Percentiles rank a stretch among this genome's conserved stretches.
Conservation (phyloP, 2,329 filamentous ascomycete species). For the Trichophyton simii region DNA sequence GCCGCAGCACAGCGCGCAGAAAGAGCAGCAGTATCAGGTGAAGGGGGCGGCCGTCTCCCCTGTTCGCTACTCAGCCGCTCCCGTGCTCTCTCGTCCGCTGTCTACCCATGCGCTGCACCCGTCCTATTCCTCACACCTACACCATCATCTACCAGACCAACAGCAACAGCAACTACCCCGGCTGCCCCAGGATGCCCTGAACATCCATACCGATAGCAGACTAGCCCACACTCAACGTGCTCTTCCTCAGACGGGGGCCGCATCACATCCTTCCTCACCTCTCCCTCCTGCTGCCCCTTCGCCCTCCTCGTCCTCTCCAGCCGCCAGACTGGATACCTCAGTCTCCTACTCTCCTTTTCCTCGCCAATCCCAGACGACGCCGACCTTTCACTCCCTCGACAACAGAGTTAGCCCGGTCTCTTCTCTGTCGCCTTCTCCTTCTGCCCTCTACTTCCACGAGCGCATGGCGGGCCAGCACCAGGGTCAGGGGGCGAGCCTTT, state of each 20-base stretch:
- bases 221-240: conserved; percentile 1
- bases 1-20: neutral
- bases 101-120: conserved; percentile 1
- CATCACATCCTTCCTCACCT: neutral
- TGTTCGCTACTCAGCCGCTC: conserved; percentile 3
- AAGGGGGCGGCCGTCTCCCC: neutral
- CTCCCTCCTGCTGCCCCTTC: neutral
- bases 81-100: conserved; percentile 1
- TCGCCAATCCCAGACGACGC: neutral
- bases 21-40: neutral
- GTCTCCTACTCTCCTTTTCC: neutral
- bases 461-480: conserved; percentile 2
- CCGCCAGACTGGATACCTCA: neutral
- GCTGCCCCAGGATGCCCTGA: conserved; percentile 3
- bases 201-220: conserved; percentile 3
- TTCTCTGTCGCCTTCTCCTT: neutral
- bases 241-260: conserved; percentile 1
- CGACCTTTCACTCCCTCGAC: neutral
- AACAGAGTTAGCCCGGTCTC: neutral
- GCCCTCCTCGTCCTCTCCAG: neutral
- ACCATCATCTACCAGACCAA: neutral
- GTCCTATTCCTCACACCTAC: neutral
- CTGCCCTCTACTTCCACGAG: conserved; percentile 1
- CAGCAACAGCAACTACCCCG: neutral
- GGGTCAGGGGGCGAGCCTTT: neutral